Base-by-base conservation (phyloP, 2,329 filamentous ascomycete genomes). In the Stagonosporopsis chrysanthemi region DNA sequence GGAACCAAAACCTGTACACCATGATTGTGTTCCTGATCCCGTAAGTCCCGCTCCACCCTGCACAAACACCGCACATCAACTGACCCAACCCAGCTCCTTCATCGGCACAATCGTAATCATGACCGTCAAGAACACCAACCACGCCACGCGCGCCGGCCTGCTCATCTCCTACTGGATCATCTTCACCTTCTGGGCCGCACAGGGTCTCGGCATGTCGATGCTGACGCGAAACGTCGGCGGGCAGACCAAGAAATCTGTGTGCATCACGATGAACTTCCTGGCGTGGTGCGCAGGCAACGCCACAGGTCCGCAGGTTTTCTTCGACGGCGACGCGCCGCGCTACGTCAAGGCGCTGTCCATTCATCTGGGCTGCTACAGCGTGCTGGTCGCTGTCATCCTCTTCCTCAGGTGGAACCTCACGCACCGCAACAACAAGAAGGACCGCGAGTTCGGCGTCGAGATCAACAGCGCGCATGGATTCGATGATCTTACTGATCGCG, bases 121-220 rank as follows among this genome's bases (percentile, higher is more conserved):
- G 72, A 88, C 86, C 0, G 82, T 92, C 7, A 74, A 83, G 22
- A 87, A 88, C 63, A 79, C 81, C 6, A 84, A 79, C 40, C 80
- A 81, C 33, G 74, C 82, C 8, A 86, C 85, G 35, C 83, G 88
- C 74, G 82, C 88, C 26, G 89, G 89, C 6, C 81, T 92, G 0
- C 78, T 92, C 14, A 84, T 92, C 67, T 84, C 82, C 68, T 92
- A 92, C 80, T 92, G 92, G 77, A 88, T 92, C 60, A 88, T 86
- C 0, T 81, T 91, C 17, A 90, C 87, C 5, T 92, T 92, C 82
- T 92, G 89, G 89, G 87, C 89, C 0, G 88, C 88, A 0, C 85
- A 89, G 67, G 89, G 86, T 1, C 78, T 91, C 12, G 80, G 83
- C 7, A 82, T 91, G 65, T 88, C 86, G 14, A 83, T 91, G 79